Percentiles rank a stretch among this genome's conserved stretches.
Evolutionary conservation across 768 basidiomycete species (phyloP).

Genomic region (Hygrophorus pudorinus): DNA sequence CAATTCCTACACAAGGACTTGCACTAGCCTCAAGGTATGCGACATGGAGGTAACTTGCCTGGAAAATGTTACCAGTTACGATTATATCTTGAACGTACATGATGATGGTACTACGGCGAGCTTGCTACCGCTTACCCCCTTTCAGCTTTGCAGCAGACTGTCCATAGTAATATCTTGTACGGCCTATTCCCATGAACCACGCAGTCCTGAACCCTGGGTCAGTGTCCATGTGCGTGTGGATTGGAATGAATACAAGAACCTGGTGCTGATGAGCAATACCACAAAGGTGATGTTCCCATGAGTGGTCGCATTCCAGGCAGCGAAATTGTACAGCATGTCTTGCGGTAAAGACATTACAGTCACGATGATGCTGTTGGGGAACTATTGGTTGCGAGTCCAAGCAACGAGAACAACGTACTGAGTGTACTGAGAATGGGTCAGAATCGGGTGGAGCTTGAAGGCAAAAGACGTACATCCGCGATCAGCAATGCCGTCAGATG

Average conservation of each 20-base stretch:
- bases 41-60: too few species aligned
- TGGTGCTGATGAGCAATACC: slow-evolving; percentile 41
- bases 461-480: slow-evolving; percentile 49
- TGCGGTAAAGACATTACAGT: slow-evolving; percentile 51
- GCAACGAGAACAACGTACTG: slow-evolving; percentile 30
- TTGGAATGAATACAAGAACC: slow-evolving; percentile 26
- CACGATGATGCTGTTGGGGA: slow-evolving; percentile 37
- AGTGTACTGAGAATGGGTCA: slow-evolving; percentile 31
- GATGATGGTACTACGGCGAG: too few species aligned
- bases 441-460: not conserved
- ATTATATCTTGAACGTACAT: too few species aligned
- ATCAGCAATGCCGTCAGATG: slow-evolving; percentile 52
- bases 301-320: slow-evolving; percentile 59
- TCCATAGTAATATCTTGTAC: slow-evolving; percentile 34
- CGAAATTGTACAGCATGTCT: slow-evolving; percentile 38
- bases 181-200: slow-evolving; percentile 46
- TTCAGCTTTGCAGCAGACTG: not conserved
- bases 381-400: too few species aligned
- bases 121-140: too few species aligned
- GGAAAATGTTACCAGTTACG: too few species aligned
- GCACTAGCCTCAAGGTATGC: too few species aligned
- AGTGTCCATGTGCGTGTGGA: not conserved
- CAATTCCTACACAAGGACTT: too few species aligned
- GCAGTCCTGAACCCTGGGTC: slow-evolving; percentile 27
- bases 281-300: slow-evolving; percentile 70